Percentiles rank a stretch among this genome's conserved stretches.
phyloP scores from a whole-genome alignment of 306 rosid genomes.

The Quercus gilva region DNA sequence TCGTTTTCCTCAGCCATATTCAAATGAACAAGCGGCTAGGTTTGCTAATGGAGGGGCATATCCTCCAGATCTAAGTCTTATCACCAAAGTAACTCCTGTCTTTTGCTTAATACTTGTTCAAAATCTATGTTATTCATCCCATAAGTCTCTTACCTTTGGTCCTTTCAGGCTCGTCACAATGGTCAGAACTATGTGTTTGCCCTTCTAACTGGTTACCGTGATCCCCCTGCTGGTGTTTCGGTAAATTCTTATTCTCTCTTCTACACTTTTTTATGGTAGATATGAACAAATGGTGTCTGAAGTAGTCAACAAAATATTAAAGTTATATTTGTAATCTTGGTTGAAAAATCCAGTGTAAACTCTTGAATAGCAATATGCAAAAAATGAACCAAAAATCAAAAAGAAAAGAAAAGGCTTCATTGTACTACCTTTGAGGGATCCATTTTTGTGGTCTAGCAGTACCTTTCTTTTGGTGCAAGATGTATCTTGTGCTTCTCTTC shows the following conservation, averaged over 20 bases:
- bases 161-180: slow-evolving; percentile 92
- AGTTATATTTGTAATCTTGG: background rate
- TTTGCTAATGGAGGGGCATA: slow-evolving; percentile 98
- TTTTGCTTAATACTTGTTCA: slow-evolving; percentile 17
- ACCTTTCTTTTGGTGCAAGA: no score
- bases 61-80: slow-evolving; percentile 96
- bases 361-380: background rate
- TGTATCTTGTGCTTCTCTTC: no score
- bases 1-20: slow-evolving; percentile 90
- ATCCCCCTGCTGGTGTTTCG: slow-evolving; percentile 94
- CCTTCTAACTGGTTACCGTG: slow-evolving; percentile 89
- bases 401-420: background rate
- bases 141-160: slow-evolving; percentile 11
- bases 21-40: slow-evolving; percentile 98
- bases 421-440: background rate
- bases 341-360: background rate
- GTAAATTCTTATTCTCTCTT: slow-evolving; percentile 36
- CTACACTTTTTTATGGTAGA: background rate
- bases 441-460: no score
- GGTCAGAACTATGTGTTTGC: slow-evolving; percentile 93
- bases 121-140: background rate
- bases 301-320: background rate
- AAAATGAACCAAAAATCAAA: background rate
- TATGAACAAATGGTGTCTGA: background rate
- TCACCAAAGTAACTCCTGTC: slow-evolving; percentile 73